Evolutionary conservation across 352 stramenopile genomes (phyloP).

Genomic region (Phytophthora meadii): DNA sequence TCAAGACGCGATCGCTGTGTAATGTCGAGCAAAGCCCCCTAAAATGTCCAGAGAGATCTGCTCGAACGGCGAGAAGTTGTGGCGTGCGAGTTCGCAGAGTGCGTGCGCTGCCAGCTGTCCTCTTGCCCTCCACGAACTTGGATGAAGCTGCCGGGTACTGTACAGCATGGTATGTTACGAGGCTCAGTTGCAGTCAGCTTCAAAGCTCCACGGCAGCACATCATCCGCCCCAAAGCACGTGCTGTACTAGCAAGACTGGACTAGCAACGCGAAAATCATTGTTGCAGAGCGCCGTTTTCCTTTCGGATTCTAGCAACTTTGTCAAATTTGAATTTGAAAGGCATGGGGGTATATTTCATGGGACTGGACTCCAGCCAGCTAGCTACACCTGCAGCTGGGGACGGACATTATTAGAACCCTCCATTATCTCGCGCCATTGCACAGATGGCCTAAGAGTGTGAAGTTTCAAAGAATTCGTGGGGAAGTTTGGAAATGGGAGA

Average conservation of each 20-base stretch:
- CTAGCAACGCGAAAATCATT: conserved; percentile 16
- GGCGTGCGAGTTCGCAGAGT: conserved; percentile 37
- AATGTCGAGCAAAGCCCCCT: conserved; percentile 8
- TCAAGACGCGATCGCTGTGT: conserved; percentile 8
- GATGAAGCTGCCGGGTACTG: conserved; percentile 14
- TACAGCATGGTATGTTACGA: conserved; percentile 13
- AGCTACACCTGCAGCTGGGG: background rate
- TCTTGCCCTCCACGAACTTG: background rate
- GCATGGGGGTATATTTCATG: conserved; percentile 17
- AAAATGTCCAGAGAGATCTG: conserved; percentile 36
- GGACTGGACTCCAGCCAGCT: conserved; percentile 8
- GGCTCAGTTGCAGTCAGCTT: conserved; percentile 5
- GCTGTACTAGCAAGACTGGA: background rate
- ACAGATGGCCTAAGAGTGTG: conserved; percentile 25
- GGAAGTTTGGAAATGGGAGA: conserved; percentile 28
- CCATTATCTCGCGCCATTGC: conserved; percentile 9
- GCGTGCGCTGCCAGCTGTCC: conserved; percentile 34
- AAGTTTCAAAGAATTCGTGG: conserved; percentile 31
- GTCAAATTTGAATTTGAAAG: conserved; percentile 1
- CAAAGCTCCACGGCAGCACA: conserved; percentile 11
- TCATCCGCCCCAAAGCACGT: conserved; percentile 10
- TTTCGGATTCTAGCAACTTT: conserved; percentile 11
- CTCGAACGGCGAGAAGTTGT: conserved; percentile 38
- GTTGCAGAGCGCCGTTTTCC: background rate
- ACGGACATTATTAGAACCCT: no score